Conservation (phyloP, 371 early-diverging fungal genomes). For the Mortierella sp. region DNA sequence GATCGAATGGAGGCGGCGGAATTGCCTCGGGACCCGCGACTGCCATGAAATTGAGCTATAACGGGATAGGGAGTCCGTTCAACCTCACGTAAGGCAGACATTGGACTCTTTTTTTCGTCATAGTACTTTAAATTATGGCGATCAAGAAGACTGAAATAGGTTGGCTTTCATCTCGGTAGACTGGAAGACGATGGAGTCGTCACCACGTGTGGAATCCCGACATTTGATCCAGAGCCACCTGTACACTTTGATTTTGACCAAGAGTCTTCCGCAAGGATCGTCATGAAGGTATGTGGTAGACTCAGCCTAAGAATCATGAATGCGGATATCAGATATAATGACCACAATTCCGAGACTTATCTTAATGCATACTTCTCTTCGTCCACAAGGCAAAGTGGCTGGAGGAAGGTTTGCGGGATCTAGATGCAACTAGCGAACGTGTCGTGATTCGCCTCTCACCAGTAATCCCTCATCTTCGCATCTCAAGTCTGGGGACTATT, state of each 20-base stretch:
- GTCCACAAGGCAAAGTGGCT: conserved; percentile 53
- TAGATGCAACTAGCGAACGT: conserved; percentile 45
- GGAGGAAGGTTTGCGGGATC: conserved; percentile 42
- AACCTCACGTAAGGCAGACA: conserved; percentile 25
- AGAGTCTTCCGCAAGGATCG: conserved; percentile 20
- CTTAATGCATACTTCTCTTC: too few species aligned
- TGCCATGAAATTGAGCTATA: conserved; percentile 36
- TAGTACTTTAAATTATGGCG: too few species aligned
- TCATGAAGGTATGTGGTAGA: conserved; percentile 29
- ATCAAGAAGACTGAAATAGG: too few species aligned
- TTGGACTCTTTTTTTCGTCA: too few species aligned
- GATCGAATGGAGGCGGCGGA: neutral
- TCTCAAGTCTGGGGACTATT: conserved; percentile 50
- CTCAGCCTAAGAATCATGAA: too few species aligned
- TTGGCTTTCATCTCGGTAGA: conserved; percentile 11
- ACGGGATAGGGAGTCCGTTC: conserved; percentile 32
- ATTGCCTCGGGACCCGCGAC: conserved; percentile 11
- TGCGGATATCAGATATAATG: too few species aligned
- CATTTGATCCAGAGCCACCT: conserved; percentile 41
- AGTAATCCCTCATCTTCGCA: conserved; percentile 39
- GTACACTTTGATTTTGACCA: conserved; percentile 40
- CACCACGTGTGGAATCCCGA: conserved; percentile 45
- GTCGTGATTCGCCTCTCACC: conserved; percentile 42
- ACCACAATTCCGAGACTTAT: neutral
- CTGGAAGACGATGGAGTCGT: conserved; percentile 44